Evolutionary conservation across 2,329 filamentous ascomycete species (phyloP), one percentile per base, ranked within the genome.

Genomic region (Pseudofabraea citricarpa): DNA sequence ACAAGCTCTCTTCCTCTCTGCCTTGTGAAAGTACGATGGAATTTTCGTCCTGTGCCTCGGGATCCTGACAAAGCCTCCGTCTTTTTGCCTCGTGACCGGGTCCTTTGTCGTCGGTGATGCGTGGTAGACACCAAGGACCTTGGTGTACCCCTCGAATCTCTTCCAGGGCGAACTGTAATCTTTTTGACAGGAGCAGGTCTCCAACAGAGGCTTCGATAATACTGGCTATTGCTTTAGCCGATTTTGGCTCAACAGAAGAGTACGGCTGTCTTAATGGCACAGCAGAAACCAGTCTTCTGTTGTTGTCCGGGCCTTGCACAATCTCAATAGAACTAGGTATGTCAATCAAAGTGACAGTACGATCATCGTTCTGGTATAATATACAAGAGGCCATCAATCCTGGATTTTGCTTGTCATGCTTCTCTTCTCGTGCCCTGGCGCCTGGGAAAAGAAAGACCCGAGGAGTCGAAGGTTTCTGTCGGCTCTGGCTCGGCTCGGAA

Each of bases 291-390:
- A 63, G 36, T 42, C 44, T 54, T 37, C 31, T 35, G n/a, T 2
- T 32, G 9, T 19, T 31, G 4, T 39, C 19, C 26, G n/a, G 3
- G 13, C 36, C 70, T 63, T 90, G 86, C 15, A 77, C 79, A 47
- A 78, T 70, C 51, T 85, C 81, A 29, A 90, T 75, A 2, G 86
- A 87, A 15, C 71, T 68, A 19, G 86, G 85, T 36, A 89, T 76
- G 56, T 90, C 86, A 40, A 90, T 61, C 20, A 89, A 60, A 18
- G 78, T 68, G 41, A 83, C 63, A 36, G 73, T 69, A 38, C 64
- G 57, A 36, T 69, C 64, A 2, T 61, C 54, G 50, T 72, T 79
- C 50, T 75, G 69, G 62, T 75, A 83, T 31, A 85, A 60, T 18
- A 83, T 70, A 18, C 62, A 49, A 21, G 50, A 48, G 6, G 13